A percentile compares a stretch with the other conserved stretches of the same genome.
Conservation (phyloP, 805 yeast genomes). For the Candida khao-thaluensis region DNA sequence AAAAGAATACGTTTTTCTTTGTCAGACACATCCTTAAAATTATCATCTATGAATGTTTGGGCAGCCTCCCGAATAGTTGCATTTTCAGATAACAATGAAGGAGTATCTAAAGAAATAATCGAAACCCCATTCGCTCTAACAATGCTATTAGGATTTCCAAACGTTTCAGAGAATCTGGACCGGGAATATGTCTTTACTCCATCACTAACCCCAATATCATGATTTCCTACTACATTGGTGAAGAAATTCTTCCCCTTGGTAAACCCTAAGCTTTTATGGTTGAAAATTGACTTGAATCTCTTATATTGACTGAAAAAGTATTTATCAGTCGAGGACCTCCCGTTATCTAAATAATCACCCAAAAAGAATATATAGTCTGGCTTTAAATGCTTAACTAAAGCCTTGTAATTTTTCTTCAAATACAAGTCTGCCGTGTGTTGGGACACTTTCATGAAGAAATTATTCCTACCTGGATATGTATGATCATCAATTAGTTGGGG, state of each 20-base stretch:
- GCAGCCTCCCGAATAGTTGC: constrained; percentile 50
- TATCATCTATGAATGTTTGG: constrained; percentile 46
- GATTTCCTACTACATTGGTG: constrained; percentile 75
- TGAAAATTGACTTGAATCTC: constrained; percentile 36
- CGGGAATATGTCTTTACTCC: constrained; percentile 45
- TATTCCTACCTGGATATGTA: constrained; percentile 42
- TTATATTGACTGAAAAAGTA: constrained; percentile 29
- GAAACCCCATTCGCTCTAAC: constrained; percentile 31
- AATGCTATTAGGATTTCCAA: constrained; percentile 33
- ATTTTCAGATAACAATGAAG: constrained; percentile 63
- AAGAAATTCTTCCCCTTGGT: constrained; percentile 27
- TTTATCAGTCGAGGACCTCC: constrained; percentile 30
- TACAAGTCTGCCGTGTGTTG: constrained; percentile 43
- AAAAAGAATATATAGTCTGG: constrained; percentile 41
- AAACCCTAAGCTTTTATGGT: constrained; percentile 15
- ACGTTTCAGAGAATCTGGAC: constrained; percentile 27
- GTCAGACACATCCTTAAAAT: constrained; percentile 11
- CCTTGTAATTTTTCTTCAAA: constrained; percentile 36
- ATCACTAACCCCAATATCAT: constrained; percentile 92
- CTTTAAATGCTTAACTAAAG: constrained; percentile 27
- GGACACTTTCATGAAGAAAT: constrained; percentile 29
- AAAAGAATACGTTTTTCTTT: constrained; percentile 46
- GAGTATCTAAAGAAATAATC: constrained; percentile 63
- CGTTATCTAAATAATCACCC: constrained; percentile 46
- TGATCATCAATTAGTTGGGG: constrained; percentile 46